Conservation (phyloP, 2,329 filamentous ascomycete genomes). For the Clarireedia sp. region DNA sequence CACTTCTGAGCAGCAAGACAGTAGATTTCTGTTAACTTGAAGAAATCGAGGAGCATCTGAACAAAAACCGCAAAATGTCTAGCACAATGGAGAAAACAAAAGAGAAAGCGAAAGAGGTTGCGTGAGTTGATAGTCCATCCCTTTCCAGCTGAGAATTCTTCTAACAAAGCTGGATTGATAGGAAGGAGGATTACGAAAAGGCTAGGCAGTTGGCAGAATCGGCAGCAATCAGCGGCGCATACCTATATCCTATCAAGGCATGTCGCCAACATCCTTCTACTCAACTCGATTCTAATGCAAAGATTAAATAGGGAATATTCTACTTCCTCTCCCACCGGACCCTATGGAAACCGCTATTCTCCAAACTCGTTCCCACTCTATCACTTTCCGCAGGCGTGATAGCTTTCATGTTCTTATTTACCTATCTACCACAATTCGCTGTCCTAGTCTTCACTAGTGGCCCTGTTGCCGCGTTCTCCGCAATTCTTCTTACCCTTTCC, state of each 20-base stretch:
- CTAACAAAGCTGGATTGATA: conserved; percentile 24
- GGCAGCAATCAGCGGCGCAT: conserved; percentile 68
- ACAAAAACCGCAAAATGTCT: conserved; percentile 16
- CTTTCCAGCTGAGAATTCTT: conserved; percentile 8
- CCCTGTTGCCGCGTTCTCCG: conserved; percentile 67
- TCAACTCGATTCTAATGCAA: conserved; percentile 5
- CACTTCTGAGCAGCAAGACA: background rate
- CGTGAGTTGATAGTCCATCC: conserved; percentile 20
- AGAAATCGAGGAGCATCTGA: background rate
- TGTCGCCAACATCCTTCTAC: background rate
- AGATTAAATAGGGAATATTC: conserved; percentile 42
- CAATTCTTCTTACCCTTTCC: conserved; percentile 58
- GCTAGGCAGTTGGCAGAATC: conserved; percentile 56
- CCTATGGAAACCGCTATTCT: conserved; percentile 52
- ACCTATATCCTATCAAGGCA: conserved; percentile 76
- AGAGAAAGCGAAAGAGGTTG: conserved; percentile 29
- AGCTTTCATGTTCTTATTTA: conserved; percentile 75
- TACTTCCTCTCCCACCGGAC: conserved; percentile 49
- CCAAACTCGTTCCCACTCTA: conserved; percentile 52
- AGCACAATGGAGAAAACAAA: conserved; percentile 23
- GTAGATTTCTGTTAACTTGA: background rate
- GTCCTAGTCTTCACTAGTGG: conserved; percentile 79
- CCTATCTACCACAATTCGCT: conserved; percentile 78
- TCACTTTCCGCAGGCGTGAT: conserved; percentile 66
- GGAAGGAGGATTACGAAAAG: conserved; percentile 63